Evolutionary conservation across 1,284 basidiomycete genomes (phyloP).

Genomic region (Fistulina hepatica): DNA sequence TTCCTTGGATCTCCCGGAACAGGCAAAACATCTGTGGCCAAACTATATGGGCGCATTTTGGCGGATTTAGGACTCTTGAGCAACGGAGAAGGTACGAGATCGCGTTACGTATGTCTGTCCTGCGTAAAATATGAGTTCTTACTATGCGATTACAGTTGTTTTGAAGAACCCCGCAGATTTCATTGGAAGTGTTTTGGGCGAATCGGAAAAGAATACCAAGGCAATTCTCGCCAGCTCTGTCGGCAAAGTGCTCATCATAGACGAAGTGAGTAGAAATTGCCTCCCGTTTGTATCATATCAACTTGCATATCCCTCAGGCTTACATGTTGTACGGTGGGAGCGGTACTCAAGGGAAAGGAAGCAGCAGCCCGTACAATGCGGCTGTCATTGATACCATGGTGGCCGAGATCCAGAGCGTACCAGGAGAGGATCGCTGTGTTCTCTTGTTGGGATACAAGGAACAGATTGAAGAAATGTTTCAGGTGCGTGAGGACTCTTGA

Average conservation of each 20-base stretch:
- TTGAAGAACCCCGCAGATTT: slow-evolving; percentile 59
- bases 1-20: slow-evolving; percentile 57
- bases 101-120: background rate
- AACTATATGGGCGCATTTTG: slow-evolving; percentile 50
- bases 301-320: slow-evolving; percentile 31
- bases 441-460: slow-evolving; percentile 53
- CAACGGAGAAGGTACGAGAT: slow-evolving; percentile 48
- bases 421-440: slow-evolving; percentile 59
- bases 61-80: slow-evolving; percentile 48
- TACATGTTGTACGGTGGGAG: slow-evolving; percentile 50
- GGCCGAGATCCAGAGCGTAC: slow-evolving; percentile 55
- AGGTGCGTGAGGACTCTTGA: too few relatives aligned
- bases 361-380: slow-evolving; percentile 46
- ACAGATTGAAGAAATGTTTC: slow-evolving; percentile 61
- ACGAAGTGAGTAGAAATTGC: slow-evolving; percentile 35
- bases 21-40: slow-evolving; percentile 58
- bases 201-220: slow-evolving; percentile 54
- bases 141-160: slow-evolving; percentile 33
- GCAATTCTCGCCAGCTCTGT: slow-evolving; percentile 42
- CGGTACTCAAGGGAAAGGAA: slow-evolving; percentile 17
- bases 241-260: slow-evolving; percentile 58
- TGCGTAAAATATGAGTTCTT: slow-evolving; percentile 2
- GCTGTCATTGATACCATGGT: slow-evolving; percentile 64
- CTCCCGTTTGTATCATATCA: background rate
- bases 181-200: slow-evolving; percentile 40